Evolutionary conservation across 768 basidiomycete species (phyloP), one percentile per base, ranked within the genome.

Genomic region (Sutorius australiensis): DNA sequence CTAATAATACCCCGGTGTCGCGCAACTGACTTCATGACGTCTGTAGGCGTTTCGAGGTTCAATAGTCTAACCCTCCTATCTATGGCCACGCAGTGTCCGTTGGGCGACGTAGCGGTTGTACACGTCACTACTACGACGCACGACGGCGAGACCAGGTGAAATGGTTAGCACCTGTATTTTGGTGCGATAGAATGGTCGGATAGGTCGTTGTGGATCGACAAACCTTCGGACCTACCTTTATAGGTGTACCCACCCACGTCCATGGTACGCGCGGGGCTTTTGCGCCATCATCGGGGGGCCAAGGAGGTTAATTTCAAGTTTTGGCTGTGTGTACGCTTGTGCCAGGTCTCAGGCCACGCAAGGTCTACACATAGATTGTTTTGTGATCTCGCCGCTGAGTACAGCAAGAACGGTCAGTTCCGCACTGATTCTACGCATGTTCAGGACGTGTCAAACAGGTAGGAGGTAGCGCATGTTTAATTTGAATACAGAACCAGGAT

Each of bases 1-100:
- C 24, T 43, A 46, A 64, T n/a, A 19, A 34, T 32, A 0, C 39
- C 47, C 3, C 8, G 13, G 28, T 64, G 62, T 21, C 17, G 42
- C 8, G 1, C 45, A 8, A 4, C 10, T 37, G 53, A 58, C 45
- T 13, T 61, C 3, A 32, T 19, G 13, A 48, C 3, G 2, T 54
- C 45, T 8, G n/a, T 10, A 16, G 42, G 48, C 1, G 49, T 42
- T 32, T 40, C 31, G 28, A 46, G 45, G 44, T 60, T 32, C 3
- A 59, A 27, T 12, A 62, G 32, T 3, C 51, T 53, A 6, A 64
- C 40, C 34, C 16, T 60, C 0, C 55, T 52, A 9, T 65, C 61
- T 5, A 55, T 27, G 24, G 60, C 63, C n/a, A 62, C 9, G 61
- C 51, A 57, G 5, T 34, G 57, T 34, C 47, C 28, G 38, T 60